Conservation (phyloP, 169 alveolate genomes). For the Plasmodium adleri region DNA sequence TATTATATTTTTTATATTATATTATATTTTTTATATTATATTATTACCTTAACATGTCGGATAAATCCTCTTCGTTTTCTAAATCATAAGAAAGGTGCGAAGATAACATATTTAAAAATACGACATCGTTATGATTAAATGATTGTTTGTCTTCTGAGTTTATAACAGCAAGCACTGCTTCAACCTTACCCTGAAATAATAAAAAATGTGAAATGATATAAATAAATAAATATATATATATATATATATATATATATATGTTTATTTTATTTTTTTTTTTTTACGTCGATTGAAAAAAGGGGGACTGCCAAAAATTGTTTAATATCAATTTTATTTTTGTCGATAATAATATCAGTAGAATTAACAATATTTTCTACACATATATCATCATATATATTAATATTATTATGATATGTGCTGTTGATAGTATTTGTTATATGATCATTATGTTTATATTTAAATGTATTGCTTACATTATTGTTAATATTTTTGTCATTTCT, state of each 20-base stretch:
- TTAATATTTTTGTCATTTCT: neutral
- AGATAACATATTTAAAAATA: conserved; percentile 31
- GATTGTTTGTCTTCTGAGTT: conserved; percentile 20
- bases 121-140: conserved; percentile 35
- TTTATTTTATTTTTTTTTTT: neutral
- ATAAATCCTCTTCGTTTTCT: conserved; percentile 10
- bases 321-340: conserved; percentile 16
- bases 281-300: conserved; percentile 37
- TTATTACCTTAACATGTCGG: conserved; percentile 15
- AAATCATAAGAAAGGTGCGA: conserved; percentile 45
- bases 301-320: conserved; percentile 45
- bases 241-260: neutral
- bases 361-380: neutral
- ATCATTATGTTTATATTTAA: conserved; percentile 1
- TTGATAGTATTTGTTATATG: neutral
- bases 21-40: neutral
- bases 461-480: neutral
- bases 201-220: neutral
- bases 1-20: neutral
- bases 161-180: conserved; percentile 25
- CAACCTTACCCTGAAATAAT: conserved; percentile 16
- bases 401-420: neutral
- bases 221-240: neutral
- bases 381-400: neutral
- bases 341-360: conserved; percentile 1